Conservation (phyloP, 805 yeast genomes). For the Lipomyces anomalus region DNA sequence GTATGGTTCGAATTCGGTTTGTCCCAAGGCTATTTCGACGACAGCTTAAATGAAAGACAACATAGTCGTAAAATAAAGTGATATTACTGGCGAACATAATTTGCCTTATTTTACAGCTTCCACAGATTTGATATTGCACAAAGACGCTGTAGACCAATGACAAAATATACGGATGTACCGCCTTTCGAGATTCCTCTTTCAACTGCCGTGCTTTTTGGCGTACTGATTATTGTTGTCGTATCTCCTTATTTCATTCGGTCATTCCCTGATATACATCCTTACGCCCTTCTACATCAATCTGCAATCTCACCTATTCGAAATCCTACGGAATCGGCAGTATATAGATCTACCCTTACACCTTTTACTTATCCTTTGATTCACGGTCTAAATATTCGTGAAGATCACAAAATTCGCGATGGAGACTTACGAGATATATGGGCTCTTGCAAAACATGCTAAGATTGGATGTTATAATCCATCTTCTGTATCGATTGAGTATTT, state of each 20-base stretch:
- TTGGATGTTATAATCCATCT: slow-evolving; percentile 31
- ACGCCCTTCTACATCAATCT: slow-evolving; percentile 48
- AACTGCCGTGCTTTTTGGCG: slow-evolving; percentile 1
- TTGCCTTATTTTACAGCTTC: too few species aligned
- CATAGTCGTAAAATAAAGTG: too few species aligned
- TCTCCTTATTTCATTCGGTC: slow-evolving; percentile 23
- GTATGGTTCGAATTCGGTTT: too few species aligned
- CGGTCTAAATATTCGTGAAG: slow-evolving; percentile 61
- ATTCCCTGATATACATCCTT: slow-evolving; percentile 35
- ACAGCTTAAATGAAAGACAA: too few species aligned
- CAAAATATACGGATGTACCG: too few species aligned
- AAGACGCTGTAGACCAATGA: too few species aligned
- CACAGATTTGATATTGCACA: too few species aligned
- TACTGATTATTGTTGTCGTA: slow-evolving; percentile 10
- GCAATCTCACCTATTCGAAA: slow-evolving; percentile 58
- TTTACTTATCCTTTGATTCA: slow-evolving; percentile 62
- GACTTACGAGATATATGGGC: slow-evolving; percentile 67
- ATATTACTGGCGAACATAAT: too few species aligned
- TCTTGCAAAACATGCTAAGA: slow-evolving; percentile 30
- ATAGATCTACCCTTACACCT: slow-evolving; percentile 69
- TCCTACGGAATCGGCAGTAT: slow-evolving; percentile 64
- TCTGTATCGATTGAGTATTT: slow-evolving; percentile 4
- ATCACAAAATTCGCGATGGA: slow-evolving; percentile 67
- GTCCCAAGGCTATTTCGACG: too few species aligned
- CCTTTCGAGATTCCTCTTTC: background rate